Percentiles rank a stretch among this genome's conserved stretches.
These are phyloP conservation scores for Suhomyces faveliae DNA, from an alignment of 805 yeast genomes.

Conservation along the genomic window DNA sequence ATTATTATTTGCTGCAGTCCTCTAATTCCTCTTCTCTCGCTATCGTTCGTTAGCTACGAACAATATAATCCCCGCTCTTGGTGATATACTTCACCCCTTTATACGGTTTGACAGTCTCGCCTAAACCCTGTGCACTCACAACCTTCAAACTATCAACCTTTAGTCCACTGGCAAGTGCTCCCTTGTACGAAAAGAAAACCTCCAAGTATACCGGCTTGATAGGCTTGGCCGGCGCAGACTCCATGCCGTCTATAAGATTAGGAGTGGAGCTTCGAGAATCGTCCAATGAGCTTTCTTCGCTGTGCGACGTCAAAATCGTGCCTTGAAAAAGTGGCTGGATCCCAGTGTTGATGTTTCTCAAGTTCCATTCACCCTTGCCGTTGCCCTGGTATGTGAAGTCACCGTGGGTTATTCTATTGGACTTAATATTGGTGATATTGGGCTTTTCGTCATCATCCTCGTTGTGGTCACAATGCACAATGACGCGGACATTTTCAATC, in stretches of 20 bases:
- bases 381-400: conserved; percentile 58
- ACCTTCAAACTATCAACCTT: conserved; percentile 65
- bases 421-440: conserved; percentile 43
- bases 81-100: conserved; percentile 89
- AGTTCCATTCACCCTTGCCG: conserved; percentile 65
- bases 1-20: no score
- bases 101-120: conserved; percentile 68
- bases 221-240: conserved; percentile 6
- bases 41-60: no score
- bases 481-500: conserved; percentile 32
- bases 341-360: conserved; percentile 58
- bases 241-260: conserved; percentile 3
- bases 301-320: conserved; percentile 28
- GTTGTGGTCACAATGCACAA: conserved; percentile 20
- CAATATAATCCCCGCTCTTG: conserved; percentile 55
- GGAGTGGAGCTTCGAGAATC: conserved; percentile 15
- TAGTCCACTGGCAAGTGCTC: conserved; percentile 73
- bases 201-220: conserved; percentile 40
- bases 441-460: conserved; percentile 6
- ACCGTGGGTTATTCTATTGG: conserved; percentile 71
- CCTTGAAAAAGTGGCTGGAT: conserved; percentile 69
- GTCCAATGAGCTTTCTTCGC: conserved; percentile 7
- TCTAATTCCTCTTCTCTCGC: no score
- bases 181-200: conserved; percentile 58
- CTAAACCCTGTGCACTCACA: conserved; percentile 53